Conservation (phyloP, 257 asterid genomes). For the Solanum paucissectum region DNA sequence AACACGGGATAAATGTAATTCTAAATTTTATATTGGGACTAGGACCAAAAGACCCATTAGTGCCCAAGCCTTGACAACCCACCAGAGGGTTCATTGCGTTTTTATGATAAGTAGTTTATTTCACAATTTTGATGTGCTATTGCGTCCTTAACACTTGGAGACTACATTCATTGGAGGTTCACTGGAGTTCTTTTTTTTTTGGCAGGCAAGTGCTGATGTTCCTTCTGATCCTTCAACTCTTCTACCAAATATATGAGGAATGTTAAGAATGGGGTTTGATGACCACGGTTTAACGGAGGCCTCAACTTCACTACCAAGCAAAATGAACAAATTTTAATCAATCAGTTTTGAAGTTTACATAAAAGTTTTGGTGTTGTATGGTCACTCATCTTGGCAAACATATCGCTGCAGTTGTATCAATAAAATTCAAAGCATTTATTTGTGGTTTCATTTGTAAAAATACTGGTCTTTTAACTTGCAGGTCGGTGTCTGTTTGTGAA, state of each 20-base stretch:
- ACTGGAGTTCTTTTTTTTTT: not conserved
- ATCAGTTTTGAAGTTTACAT: not conserved
- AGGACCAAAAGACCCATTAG: not conserved
- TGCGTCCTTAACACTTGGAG: not conserved
- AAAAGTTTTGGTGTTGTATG: not conserved
- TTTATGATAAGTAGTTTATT: not conserved
- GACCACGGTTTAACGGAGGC: not conserved
- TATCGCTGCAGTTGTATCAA: not conserved
- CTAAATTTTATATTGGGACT: not conserved
- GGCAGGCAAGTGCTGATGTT: conserved; percentile 52
- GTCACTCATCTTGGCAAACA: not conserved
- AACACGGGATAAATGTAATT: not conserved
- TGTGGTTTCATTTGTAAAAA: not conserved
- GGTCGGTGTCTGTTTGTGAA: not conserved
- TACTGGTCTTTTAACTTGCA: not conserved
- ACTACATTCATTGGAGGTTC: not conserved
- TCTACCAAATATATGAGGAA: conserved; percentile 48
- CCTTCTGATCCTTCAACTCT: conserved; percentile 51
- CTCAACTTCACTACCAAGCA: not conserved
- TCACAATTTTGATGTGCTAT: not conserved
- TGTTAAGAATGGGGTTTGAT: not conserved
- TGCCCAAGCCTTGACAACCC: not conserved
- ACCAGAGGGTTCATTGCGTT: not conserved
- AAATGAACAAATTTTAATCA: not conserved
- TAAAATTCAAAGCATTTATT: not conserved